A percentile compares a stretch with the other conserved stretches of the same genome.
Evolutionary conservation across 805 yeast genomes (phyloP).

Genomic region (Teunomyces pallodes): DNA sequence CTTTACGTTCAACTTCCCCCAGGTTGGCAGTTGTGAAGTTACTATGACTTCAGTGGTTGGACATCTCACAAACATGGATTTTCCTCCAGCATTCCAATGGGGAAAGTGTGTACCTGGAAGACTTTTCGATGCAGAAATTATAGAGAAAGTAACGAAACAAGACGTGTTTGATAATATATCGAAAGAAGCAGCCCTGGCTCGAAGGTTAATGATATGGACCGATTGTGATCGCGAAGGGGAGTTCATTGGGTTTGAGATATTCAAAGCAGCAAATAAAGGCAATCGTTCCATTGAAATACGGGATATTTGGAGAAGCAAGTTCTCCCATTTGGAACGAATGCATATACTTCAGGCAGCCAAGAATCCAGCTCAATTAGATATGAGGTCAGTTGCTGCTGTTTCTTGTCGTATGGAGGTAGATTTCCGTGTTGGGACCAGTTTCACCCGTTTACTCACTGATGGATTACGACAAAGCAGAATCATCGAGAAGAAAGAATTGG

Average conservation of each 20-base stretch:
- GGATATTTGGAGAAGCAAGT: conserved; percentile 68
- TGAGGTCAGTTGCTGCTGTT: conserved; percentile 77
- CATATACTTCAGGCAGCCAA: conserved; percentile 78
- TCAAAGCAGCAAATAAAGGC: conserved; percentile 58
- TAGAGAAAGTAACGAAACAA: conserved; percentile 35
- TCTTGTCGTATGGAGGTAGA: conserved; percentile 84
- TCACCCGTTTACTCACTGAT: conserved; percentile 76
- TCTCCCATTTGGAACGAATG: conserved; percentile 77
- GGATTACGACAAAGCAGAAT: conserved; percentile 37
- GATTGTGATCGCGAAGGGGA: conserved; percentile 98
- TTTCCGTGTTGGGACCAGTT: conserved; percentile 82
- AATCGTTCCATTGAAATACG: conserved; percentile 48
- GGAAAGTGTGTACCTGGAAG: conserved; percentile 61
- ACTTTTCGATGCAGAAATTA: conserved; percentile 69
- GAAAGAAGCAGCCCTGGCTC: conserved; percentile 58
- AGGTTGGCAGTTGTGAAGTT: conserved; percentile 64
- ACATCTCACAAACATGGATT: conserved; percentile 68
- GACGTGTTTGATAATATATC: conserved; percentile 65
- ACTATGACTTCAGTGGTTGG: conserved; percentile 94
- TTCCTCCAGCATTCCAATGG: conserved; percentile 62
- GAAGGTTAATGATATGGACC: conserved; percentile 88
- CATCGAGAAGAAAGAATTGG: conserved; percentile 33
- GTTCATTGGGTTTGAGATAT: conserved; percentile 82
- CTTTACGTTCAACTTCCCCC: conserved; percentile 64
- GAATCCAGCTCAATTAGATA: conserved; percentile 61